phyloP scores from a whole-genome alignment of 495 filamentous ascomycete genomes.

The Penicillium canescens region DNA sequence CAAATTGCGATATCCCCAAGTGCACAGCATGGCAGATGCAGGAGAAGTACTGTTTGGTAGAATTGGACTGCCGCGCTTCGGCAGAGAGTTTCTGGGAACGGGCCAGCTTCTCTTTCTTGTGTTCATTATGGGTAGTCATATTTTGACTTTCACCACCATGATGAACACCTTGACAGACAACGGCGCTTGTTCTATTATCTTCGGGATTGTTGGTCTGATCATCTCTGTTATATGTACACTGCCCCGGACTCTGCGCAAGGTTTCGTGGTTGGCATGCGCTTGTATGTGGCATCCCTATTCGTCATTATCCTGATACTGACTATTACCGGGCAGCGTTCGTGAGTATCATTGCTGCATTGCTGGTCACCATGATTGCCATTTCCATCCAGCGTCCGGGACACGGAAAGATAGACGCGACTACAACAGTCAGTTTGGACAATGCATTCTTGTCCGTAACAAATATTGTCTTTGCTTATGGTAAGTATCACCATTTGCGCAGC shows the following conservation, averaged over 20 bases:
- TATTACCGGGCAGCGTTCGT: conserved; percentile 39
- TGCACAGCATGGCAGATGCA: conserved; percentile 67
- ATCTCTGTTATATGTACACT: conserved; percentile 60
- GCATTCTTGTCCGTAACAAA: conserved; percentile 22
- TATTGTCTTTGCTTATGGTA: conserved; percentile 34
- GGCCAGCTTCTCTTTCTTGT: conserved; percentile 65
- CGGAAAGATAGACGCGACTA: conserved; percentile 11
- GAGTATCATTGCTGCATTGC: conserved; percentile 62
- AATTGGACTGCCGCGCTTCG: conserved; percentile 56
- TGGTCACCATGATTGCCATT: conserved; percentile 67
- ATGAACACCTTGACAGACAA: conserved; percentile 61
- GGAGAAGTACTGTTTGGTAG: conserved; percentile 60
- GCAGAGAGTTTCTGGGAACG: conserved; percentile 58
- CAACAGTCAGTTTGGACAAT: conserved; percentile 10
- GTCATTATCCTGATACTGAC: background rate
- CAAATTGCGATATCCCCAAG: conserved; percentile 34
- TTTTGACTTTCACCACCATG: conserved; percentile 64
- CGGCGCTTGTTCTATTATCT: conserved; percentile 63
- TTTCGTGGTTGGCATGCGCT: conserved; percentile 58
- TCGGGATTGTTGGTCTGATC: conserved; percentile 58
- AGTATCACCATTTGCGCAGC: background rate
- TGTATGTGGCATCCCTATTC: conserved; percentile 18
- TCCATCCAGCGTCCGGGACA: conserved; percentile 34
- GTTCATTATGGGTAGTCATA: conserved; percentile 72
- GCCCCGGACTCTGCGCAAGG: conserved; percentile 57